phyloP scores from a whole-genome alignment of 2,329 filamentous ascomycete species.

The Aspergillus amoenus region DNA sequence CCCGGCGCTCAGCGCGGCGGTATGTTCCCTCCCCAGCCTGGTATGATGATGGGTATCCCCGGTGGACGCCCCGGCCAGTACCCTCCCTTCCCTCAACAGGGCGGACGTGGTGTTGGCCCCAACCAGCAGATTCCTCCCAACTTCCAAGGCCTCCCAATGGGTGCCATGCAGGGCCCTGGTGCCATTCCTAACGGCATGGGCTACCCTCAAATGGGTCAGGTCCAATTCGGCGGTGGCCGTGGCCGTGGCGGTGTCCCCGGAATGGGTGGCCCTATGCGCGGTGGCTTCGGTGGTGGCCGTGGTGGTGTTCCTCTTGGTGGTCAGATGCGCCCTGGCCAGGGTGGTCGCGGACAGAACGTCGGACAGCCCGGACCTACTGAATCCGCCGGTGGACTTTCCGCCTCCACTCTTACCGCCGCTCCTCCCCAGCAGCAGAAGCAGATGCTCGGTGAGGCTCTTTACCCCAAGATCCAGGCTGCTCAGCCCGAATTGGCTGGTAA shows the following conservation, averaged over 20 bases:
- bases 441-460: conserved; percentile 94
- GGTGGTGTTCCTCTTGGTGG: conserved; percentile 42
- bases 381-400: conserved; percentile 47
- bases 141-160: conserved; percentile 71
- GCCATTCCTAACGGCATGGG: conserved; percentile 76
- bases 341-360: conserved; percentile 43
- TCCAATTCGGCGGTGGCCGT: conserved; percentile 66
- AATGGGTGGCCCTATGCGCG: conserved; percentile 58
- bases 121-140: conserved; percentile 85
- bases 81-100: conserved; percentile 80
- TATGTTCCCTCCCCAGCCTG: conserved; percentile 59
- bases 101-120: conserved; percentile 78
- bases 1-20: conserved; percentile 59
- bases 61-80: conserved; percentile 84
- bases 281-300: conserved; percentile 46
- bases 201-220: conserved; percentile 76
- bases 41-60: conserved; percentile 64
- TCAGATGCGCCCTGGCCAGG: conserved; percentile 43
- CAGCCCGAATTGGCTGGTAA: conserved; percentile 96
- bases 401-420: conserved; percentile 52
- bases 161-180: conserved; percentile 61
- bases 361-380: conserved; percentile 39
- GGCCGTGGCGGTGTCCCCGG: conserved; percentile 66
- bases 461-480: conserved; percentile 95
- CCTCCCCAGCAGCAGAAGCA: conserved; percentile 89